Conservation (phyloP, 1,284 basidiomycete species). For the Mycena sp. region DNA sequence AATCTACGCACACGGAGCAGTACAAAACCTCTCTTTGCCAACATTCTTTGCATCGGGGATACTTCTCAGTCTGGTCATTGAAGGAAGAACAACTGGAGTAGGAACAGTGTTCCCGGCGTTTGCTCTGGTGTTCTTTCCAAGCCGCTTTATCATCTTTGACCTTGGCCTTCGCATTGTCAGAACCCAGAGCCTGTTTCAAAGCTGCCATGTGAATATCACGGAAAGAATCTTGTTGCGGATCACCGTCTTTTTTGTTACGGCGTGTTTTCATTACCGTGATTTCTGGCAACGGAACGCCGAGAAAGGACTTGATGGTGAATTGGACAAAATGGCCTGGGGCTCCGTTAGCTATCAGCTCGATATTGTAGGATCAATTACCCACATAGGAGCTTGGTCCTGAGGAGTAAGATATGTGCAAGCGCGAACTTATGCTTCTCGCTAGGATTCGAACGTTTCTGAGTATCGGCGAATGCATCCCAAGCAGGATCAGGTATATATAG, state of each 20-base stretch:
- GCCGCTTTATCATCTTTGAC: constrained; percentile 7
- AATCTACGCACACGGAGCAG: constrained; percentile 14
- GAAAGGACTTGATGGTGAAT: constrained; percentile 6
- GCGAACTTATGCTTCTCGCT: constrained; percentile 7
- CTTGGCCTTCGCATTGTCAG: not conserved
- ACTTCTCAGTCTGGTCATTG: not conserved
- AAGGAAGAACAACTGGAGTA: not conserved
- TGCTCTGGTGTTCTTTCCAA: constrained; percentile 11
- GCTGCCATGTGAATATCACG: not conserved
- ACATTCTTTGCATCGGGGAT: constrained; percentile 7
- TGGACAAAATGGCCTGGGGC: constrained; percentile 9
- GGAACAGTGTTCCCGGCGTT: constrained; percentile 3
- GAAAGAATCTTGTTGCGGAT: not conserved
- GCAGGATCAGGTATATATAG: constrained; percentile 1
- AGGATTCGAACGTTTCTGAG: not conserved
- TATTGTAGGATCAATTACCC: not conserved
- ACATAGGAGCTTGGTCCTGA: constrained; percentile 14
- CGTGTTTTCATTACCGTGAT: not conserved
- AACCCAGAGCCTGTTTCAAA: not conserved
- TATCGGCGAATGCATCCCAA: not conserved
- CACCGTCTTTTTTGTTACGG: not conserved
- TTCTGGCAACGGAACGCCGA: not conserved
- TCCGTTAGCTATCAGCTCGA: not conserved
- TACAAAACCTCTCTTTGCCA: constrained; percentile 13
- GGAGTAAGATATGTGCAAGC: not conserved